Base-by-base conservation (phyloP, 2,329 filamentous ascomycete species). In the Diaporthe batatas region DNA sequence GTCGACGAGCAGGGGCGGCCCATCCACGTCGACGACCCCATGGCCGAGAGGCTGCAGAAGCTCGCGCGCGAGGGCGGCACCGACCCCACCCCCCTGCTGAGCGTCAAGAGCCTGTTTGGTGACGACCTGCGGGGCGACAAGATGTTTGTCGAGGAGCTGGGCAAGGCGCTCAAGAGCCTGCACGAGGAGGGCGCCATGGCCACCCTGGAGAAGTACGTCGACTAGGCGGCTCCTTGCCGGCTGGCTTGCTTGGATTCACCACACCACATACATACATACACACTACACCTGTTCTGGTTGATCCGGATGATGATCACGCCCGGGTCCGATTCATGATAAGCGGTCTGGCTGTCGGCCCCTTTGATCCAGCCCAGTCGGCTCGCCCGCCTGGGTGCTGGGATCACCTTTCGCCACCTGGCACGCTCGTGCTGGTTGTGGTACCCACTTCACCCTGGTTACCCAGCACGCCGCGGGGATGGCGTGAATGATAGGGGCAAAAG, bases 131-230 rank as follows among this genome's bases (percentile, higher is more conserved):
- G 86, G 73, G 70, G 62, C 57, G 85, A 88, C 78, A 76, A 86
- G 81, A 78, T 84, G 47, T 88, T 88, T 78, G 65, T 88, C 57
- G 73, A 82, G 59, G 83, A 86, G 78, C 78, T 88, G 25, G 82
- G 84, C 69, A 82, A 75, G n/a, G 85, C 85, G 1, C 83, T 88
- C 82, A 82, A 85, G 77, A 81, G 82, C 44, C 85, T 88, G 72
- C 76, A 79, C 71, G 79, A 81, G 76, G 85, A 88, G 58, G 86
- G 86, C 36, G 81, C 87, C 42, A 77, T 87, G 80, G 85, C 84
- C 70, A 87, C 86, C 1, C 79, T 88, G 68, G 82, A 85, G 75
- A 86, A 88, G 81, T 87, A 87, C 76, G 79, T 86, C 74, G 78
- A 83, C 67, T 75, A 73, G 42, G 53, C 11, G 8, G 8, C 36